Evolutionary conservation across 805 yeast species (phyloP), one percentile per base, ranked within the genome.

Genomic region (Pichia ethanolica): DNA sequence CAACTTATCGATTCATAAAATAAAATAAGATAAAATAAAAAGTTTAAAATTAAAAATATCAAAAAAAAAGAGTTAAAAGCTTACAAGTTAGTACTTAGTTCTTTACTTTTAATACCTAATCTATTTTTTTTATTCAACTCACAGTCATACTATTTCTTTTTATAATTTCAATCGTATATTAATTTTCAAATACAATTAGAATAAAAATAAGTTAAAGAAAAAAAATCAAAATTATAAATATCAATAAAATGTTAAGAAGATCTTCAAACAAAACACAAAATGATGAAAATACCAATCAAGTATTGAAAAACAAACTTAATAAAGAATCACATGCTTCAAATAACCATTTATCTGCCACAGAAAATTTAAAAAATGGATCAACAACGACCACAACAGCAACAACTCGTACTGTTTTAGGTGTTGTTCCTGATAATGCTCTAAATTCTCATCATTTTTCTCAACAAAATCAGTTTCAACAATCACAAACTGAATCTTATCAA

Each of bases 341-440:
- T 20, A 20, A 20, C 20, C 20, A 20, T 20, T 20, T 20, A 20
- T 20, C 20, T 20, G 2, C 20, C 3, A 20, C 20, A 20, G 20
- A 20, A 20, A 20, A 20, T 20, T 20, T 20, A 20, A 20, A 45
- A 14, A n/a, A 10, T 7, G 13, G 13, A 33, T 32, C 56, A 42
- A 36, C 48, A 37, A 12, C 41, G 7, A 20, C 39, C 44, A 46
- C 32, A 42, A 35, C 35, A n/a, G 35, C 36, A 7, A 28, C 39
- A 9, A 43, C 32, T 26, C 50, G 68, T 54, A 59, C 55, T 43
- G 65, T 56, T 2, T 53, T 64, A 20, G 66, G 68, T 5, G 59
- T 62, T 14, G 54, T 64, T 28, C 60, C 67, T 1, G 60, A 60
- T 37, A 54, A 60, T 35, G 52, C 59, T 13, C 46, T 64, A 36